Percentiles rank a stretch among this genome's conserved stretches.
Conservation (phyloP, 805 yeast genomes). For the Ogataea corticis region DNA sequence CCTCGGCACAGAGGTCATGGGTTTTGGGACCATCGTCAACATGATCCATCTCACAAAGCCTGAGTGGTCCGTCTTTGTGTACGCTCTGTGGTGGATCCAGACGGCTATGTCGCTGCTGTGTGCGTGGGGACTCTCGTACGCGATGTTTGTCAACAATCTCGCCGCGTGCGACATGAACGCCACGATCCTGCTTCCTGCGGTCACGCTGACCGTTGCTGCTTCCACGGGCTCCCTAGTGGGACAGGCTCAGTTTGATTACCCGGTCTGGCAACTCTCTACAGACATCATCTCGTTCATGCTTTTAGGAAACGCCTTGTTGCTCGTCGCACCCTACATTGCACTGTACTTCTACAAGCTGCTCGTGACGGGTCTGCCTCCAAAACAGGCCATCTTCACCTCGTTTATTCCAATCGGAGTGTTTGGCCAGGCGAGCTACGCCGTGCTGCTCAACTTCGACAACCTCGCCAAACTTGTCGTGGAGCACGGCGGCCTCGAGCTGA, state of each 20-base stretch:
- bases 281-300: slow-evolving; percentile 55
- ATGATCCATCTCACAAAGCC: slow-evolving; percentile 45
- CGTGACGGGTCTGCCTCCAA: slow-evolving; percentile 58
- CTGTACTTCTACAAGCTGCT: slow-evolving; percentile 62
- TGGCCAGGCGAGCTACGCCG: slow-evolving; percentile 82
- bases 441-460: slow-evolving; percentile 36
- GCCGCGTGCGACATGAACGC: slow-evolving; percentile 49
- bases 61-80: slow-evolving; percentile 49
- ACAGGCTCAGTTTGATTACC: slow-evolving; percentile 31
- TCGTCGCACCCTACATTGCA: slow-evolving; percentile 57
- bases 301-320: slow-evolving; percentile 67
- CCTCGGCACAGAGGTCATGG: slow-evolving; percentile 84
- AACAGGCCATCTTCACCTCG: slow-evolving; percentile 55
- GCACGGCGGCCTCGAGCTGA: slow-evolving; percentile 10
- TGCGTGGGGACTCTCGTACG: slow-evolving; percentile 61
- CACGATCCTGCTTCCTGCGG: slow-evolving; percentile 70
- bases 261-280: slow-evolving; percentile 47
- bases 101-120: slow-evolving; percentile 53
- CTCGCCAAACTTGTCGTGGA: slow-evolving; percentile 18
- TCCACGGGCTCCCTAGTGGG: slow-evolving; percentile 65
- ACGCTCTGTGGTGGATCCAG: slow-evolving; percentile 75
- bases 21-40: slow-evolving; percentile 63
- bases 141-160: slow-evolving; percentile 40
- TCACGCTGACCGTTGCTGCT: slow-evolving; percentile 73
- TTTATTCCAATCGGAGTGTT: slow-evolving; percentile 81